These are phyloP conservation scores for Rutstroemia sydowiana DNA, from an alignment of 2,329 filamentous ascomycete species.

Conservation along the genomic window DNA sequence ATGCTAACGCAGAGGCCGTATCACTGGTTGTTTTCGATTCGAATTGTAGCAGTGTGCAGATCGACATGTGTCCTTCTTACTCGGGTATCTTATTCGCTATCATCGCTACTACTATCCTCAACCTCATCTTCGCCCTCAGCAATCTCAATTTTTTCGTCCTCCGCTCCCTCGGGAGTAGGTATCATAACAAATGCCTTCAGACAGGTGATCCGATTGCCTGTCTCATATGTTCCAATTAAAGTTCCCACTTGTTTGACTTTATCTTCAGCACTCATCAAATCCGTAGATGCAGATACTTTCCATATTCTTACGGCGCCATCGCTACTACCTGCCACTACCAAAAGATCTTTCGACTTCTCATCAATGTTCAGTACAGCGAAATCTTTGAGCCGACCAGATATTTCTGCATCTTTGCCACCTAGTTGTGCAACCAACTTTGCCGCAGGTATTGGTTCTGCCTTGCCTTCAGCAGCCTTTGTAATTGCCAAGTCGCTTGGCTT, in stretches of 20 bases:
- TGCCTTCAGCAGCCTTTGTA: constrained; percentile 28
- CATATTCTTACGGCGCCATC: constrained; percentile 81
- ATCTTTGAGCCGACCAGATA: constrained; percentile 76
- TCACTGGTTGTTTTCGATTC: too few species aligned
- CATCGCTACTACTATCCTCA: constrained; percentile 22
- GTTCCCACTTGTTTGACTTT: constrained; percentile 34
- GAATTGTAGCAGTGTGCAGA: too few species aligned
- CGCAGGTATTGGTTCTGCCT: constrained; percentile 43
- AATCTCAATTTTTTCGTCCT: constrained; percentile 34
- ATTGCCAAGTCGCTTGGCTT: constrained; percentile 38
- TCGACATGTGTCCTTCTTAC: neutral
- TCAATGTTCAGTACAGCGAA: constrained; percentile 53
- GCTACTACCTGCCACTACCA: constrained; percentile 71
- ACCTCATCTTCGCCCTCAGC: constrained; percentile 23
- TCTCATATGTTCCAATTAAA: constrained; percentile 72
- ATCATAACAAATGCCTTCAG: constrained; percentile 81
- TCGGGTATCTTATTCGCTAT: constrained; percentile 30
- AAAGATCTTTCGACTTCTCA: constrained; percentile 35
- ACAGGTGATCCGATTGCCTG: constrained; percentile 84
- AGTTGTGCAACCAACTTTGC: constrained; percentile 68
- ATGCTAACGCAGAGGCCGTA: too few species aligned
- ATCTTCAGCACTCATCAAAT: constrained; percentile 29
- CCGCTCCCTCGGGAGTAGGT: constrained; percentile 52
- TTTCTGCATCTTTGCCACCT: constrained; percentile 65
- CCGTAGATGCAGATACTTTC: constrained; percentile 41